Evolutionary conservation across 164 flowering plant genomes (phyloP).

Genomic region (Cinnamomum chago): DNA sequence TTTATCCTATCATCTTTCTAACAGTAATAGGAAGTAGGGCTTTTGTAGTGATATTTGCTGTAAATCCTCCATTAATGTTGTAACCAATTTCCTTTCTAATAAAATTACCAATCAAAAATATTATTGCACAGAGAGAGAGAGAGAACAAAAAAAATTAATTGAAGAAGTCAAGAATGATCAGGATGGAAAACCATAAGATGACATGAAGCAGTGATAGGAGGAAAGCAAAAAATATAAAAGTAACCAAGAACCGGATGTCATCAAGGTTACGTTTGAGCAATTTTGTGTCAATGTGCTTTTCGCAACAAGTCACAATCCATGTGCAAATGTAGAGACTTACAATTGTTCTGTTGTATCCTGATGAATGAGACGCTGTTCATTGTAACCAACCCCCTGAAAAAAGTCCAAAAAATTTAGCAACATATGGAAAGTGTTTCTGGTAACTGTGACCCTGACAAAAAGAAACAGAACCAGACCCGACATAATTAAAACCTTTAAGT

Average conservation of each 20-base stretch:
- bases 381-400: conserved; percentile 46
- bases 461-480: conserved; percentile 10
- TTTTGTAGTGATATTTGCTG: too few relatives aligned
- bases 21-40: too few relatives aligned
- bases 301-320: background rate
- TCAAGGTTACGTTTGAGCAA: background rate
- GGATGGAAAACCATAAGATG: too few relatives aligned
- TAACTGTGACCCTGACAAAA: conserved; percentile 4
- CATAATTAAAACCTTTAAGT: conserved; percentile 54
- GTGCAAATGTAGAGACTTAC: conserved; percentile 29
- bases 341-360: conserved; percentile 36
- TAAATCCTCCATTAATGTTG: too few relatives aligned
- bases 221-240: too few relatives aligned
- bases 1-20: too few relatives aligned
- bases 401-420: conserved; percentile 14
- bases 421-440: conserved; percentile 3
- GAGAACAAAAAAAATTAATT: too few relatives aligned
- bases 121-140: too few relatives aligned
- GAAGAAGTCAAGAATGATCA: too few relatives aligned
- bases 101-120: too few relatives aligned
- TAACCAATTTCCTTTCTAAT: too few relatives aligned
- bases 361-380: conserved; percentile 32
- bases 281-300: background rate
- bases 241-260: background rate
- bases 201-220: too few relatives aligned